These are phyloP conservation scores for Telopea speciosissima DNA, from an alignment of 177 flowering plant genomes.

Conservation along the genomic window DNA sequence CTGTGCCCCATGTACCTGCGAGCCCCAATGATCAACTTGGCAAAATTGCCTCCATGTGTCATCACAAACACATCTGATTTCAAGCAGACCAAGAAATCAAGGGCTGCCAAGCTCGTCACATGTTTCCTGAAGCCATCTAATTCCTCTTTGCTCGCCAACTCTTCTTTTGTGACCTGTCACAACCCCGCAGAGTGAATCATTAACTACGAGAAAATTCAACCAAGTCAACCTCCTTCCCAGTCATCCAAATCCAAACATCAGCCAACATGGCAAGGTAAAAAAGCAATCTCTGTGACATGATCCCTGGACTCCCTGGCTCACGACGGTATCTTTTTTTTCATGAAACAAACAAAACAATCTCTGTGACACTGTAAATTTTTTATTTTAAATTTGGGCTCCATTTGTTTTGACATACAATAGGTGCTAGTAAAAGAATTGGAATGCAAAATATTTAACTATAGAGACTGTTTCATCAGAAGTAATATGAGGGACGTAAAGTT, in stretches of 20 bases:
- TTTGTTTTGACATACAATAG: no score
- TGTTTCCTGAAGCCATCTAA: slow-evolving; percentile 79
- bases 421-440: no score
- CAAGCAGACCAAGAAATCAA: slow-evolving; percentile 92
- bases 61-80: slow-evolving; percentile 96
- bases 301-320: no score
- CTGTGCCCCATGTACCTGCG: slow-evolving; percentile 93
- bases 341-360: no score
- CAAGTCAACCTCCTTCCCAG: not conserved
- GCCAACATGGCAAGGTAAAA: not conserved
- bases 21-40: slow-evolving; percentile 84
- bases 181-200: not conserved
- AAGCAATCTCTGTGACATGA: no score
- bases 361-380: no score
- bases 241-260: not conserved
- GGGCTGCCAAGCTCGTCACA: slow-evolving; percentile 94
- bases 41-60: slow-evolving; percentile 99
- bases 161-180: slow-evolving; percentile 90
- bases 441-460: no score
- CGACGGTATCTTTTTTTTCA: no score
- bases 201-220: not conserved
- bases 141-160: slow-evolving; percentile 70
- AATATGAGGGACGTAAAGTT: no score
- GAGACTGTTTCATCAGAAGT: no score
- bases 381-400: no score